Percentiles rank a stretch among this genome's conserved stretches.
Conservation (phyloP, 805 yeast genomes). For the Candida krabiensis region DNA sequence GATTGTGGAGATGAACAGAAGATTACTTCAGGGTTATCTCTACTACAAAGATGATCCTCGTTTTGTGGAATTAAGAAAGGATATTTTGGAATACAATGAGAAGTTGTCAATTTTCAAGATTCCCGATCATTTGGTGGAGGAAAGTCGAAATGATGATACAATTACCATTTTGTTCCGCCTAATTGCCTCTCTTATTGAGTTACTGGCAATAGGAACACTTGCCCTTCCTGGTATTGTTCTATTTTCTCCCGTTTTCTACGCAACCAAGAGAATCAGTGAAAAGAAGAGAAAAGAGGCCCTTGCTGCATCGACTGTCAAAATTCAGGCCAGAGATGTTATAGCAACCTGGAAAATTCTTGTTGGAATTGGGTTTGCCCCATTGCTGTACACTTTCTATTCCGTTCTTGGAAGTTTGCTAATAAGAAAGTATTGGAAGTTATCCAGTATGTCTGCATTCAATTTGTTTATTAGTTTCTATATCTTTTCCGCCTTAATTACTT, state of each 20-base stretch:
- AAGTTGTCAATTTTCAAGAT: constrained; percentile 47
- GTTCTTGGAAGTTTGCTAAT: constrained; percentile 48
- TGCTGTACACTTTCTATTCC: constrained; percentile 80
- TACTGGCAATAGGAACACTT: constrained; percentile 55
- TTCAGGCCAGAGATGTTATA: constrained; percentile 88
- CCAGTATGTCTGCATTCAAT: constrained; percentile 21
- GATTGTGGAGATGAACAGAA: constrained; percentile 86
- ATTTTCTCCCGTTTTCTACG: constrained; percentile 84
- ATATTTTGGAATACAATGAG: constrained; percentile 70
- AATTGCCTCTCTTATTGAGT: constrained; percentile 37
- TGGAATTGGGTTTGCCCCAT: constrained; percentile 85
- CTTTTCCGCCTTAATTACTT: constrained; percentile 73
- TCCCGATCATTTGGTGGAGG: constrained; percentile 62
- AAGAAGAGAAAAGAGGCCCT: constrained; percentile 76
- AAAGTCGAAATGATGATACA: constrained; percentile 30
- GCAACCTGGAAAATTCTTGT: constrained; percentile 97
- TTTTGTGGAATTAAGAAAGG: constrained; percentile 56
- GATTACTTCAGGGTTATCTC: constrained; percentile 80
- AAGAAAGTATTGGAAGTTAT: constrained; percentile 19
- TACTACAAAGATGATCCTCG: constrained; percentile 70
- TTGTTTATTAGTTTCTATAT: constrained; percentile 52
- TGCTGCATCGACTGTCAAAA: constrained; percentile 84
- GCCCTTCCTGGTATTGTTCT: constrained; percentile 87
- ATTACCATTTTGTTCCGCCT: constrained; percentile 25
- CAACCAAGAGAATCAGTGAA: constrained; percentile 71